Evolutionary conservation across 805 yeast genomes (phyloP).

Genomic region (Yamadazyma insecticola): DNA sequence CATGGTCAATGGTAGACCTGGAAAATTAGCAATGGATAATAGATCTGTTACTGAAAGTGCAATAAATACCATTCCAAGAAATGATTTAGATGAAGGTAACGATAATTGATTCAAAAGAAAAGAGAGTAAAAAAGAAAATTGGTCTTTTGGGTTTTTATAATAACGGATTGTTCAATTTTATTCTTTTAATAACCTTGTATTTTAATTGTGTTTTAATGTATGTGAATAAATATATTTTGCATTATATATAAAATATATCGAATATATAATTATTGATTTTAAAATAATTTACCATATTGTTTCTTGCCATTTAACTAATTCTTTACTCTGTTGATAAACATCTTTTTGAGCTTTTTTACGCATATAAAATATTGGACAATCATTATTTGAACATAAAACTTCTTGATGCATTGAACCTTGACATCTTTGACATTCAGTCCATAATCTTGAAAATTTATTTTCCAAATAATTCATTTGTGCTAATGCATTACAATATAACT

Average conservation of each 20-base stretch:
- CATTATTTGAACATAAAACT: constrained; percentile 90
- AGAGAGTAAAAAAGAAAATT: too few relatives aligned
- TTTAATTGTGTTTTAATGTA: too few relatives aligned
- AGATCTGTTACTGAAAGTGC: constrained; percentile 34
- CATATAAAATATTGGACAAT: constrained; percentile 98
- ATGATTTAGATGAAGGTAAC: too few relatives aligned
- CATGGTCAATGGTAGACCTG: constrained; percentile 19
- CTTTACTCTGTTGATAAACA: constrained; percentile 50
- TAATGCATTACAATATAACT: constrained; percentile 74
- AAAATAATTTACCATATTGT: constrained; percentile 47
- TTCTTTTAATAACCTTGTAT: too few relatives aligned
- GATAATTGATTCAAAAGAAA: too few relatives aligned
- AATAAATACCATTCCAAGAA: constrained; percentile 10
- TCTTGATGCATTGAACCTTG: constrained; percentile 96
- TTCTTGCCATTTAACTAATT: constrained; percentile 62
- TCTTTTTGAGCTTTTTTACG: constrained; percentile 83
- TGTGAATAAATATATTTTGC: too few relatives aligned
- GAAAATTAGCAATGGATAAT: constrained; percentile 14
- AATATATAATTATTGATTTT: too few relatives aligned
- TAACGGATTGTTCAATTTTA: too few relatives aligned
- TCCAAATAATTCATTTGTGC: constrained; percentile 78
- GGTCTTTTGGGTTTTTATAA: too few relatives aligned
- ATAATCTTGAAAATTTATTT: constrained; percentile 74
- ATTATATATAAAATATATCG: too few relatives aligned
- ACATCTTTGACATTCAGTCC: constrained; percentile 99